Conservation (phyloP, 768 basidiomycete species). For the Lactarius tabidus region DNA sequence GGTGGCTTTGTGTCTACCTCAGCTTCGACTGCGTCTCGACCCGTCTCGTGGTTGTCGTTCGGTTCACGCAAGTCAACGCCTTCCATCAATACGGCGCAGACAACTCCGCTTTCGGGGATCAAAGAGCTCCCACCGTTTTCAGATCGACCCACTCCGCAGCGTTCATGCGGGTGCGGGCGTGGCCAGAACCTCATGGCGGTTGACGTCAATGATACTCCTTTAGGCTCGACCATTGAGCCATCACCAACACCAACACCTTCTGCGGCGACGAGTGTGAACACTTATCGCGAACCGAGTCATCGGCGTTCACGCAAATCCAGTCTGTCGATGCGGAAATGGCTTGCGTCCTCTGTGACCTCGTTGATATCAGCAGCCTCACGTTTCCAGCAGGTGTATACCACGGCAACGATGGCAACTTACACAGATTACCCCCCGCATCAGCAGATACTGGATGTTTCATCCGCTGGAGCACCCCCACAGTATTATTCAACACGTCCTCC, state of each 20-base stretch:
- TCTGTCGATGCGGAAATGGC: slow-evolving; percentile 10
- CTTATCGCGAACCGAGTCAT: slow-evolving; percentile 5
- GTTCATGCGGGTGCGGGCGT: slow-evolving; percentile 19
- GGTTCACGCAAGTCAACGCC: slow-evolving; percentile 20
- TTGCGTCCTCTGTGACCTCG: slow-evolving; percentile 18
- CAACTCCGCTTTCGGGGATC: not conserved
- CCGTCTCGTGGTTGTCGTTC: slow-evolving; percentile 24
- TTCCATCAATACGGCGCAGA: slow-evolving; percentile 8
- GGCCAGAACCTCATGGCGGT: slow-evolving; percentile 23
- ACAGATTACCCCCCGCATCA: slow-evolving; percentile 25
- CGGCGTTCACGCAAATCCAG: not conserved
- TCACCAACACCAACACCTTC: not conserved
- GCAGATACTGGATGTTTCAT: slow-evolving; percentile 9
- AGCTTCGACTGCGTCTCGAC: slow-evolving; percentile 14
- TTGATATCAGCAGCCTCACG: slow-evolving; percentile 33
- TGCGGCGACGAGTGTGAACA: not conserved
- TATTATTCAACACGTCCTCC: slow-evolving; percentile 41
- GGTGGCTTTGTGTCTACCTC: slow-evolving; percentile 3
- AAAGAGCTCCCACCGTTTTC: not conserved
- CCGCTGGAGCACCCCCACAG: slow-evolving; percentile 36
- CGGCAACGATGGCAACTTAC: slow-evolving; percentile 45
- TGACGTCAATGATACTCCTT: slow-evolving; percentile 22
- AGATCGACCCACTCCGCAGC: not conserved
- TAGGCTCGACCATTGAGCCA: slow-evolving; percentile 6
- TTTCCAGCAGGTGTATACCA: slow-evolving; percentile 56